Percentiles rank a stretch among this genome's conserved stretches.
Conservation (phyloP, 768 basidiomycete species). For the Xerocomellus intermedius region DNA sequence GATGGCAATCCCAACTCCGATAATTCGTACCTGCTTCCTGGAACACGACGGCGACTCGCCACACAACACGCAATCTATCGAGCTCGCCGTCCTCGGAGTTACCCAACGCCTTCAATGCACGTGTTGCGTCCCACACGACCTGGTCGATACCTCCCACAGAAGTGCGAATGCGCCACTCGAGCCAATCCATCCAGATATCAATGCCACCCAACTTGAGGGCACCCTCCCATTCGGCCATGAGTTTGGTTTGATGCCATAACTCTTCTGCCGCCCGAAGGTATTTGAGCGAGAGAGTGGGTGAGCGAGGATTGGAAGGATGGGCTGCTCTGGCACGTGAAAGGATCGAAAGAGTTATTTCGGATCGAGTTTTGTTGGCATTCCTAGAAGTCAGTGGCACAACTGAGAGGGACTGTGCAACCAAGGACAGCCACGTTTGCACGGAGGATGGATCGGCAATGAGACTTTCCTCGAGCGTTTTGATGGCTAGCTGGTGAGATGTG, state of each 20-base stretch:
- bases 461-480: conserved; percentile 57
- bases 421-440: conserved; percentile 56
- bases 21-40: conserved; percentile 60
- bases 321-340: conserved; percentile 61
- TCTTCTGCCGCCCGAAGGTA: conserved; percentile 75
- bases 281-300: conserved; percentile 52
- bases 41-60: conserved; percentile 64
- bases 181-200: conserved; percentile 76
- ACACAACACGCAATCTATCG: conserved; percentile 59
- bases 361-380: conserved; percentile 63
- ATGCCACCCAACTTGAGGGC: conserved; percentile 51
- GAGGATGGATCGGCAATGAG: conserved; percentile 52
- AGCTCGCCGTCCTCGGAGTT: conserved; percentile 46
- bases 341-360: conserved; percentile 69
- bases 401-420: conserved; percentile 62
- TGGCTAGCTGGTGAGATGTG: conserved; percentile 56
- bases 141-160: conserved; percentile 48
- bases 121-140: conserved; percentile 49
- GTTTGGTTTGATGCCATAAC: conserved; percentile 57
- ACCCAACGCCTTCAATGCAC: conserved; percentile 45
- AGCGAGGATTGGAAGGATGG: conserved; percentile 49
- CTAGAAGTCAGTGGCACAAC: conserved; percentile 62
- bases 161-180: conserved; percentile 68
- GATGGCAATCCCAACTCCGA: background rate
- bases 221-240: conserved; percentile 66